These are phyloP conservation scores for Microthyrium microscopicum DNA, from an alignment of 2,329 filamentous ascomycete species.

Conservation along the genomic window DNA sequence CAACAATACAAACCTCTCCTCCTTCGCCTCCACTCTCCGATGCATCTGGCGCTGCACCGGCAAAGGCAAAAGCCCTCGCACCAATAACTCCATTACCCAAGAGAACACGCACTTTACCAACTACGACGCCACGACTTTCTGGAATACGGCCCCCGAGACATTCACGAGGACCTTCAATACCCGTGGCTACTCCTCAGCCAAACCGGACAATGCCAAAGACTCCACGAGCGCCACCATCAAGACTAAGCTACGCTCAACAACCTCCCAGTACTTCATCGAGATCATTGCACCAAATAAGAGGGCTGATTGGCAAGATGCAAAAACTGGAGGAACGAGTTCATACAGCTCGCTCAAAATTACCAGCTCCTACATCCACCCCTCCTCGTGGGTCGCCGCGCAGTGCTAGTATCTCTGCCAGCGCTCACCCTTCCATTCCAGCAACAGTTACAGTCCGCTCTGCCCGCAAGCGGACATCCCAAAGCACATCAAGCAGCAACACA, in stretches of 20 bases:
- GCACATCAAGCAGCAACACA: slow-evolving; percentile 13
- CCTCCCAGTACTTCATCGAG: slow-evolving; percentile 37
- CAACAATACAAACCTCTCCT: slow-evolving; percentile 59
- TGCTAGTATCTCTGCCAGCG: slow-evolving; percentile 26
- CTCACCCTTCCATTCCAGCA: slow-evolving; percentile 35
- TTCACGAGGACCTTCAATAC: slow-evolving; percentile 41
- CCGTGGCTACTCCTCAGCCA: slow-evolving; percentile 15
- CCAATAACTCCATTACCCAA: slow-evolving; percentile 25
- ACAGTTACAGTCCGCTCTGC: slow-evolving; percentile 48
- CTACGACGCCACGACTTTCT: slow-evolving; percentile 28
- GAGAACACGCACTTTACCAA: background rate
- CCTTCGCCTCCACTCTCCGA: slow-evolving; percentile 92
- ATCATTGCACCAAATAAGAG: slow-evolving; percentile 83
- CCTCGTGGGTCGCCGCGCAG: slow-evolving; percentile 63
- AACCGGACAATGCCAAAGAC: slow-evolving; percentile 10
- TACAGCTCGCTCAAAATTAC: slow-evolving; percentile 77
- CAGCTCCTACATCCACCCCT: slow-evolving; percentile 61
- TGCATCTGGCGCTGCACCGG: slow-evolving; percentile 31
- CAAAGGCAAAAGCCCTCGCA: slow-evolving; percentile 22
- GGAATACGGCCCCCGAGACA: slow-evolving; percentile 29
- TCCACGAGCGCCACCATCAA: slow-evolving; percentile 24
- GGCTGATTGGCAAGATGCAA: slow-evolving; percentile 92
- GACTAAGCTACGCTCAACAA: slow-evolving; percentile 35
- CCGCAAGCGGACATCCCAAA: slow-evolving; percentile 46
- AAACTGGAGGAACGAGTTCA: slow-evolving; percentile 88